A percentile compares a stretch with the other conserved stretches of the same genome.
phyloP scores from a whole-genome alignment of 192 early-diverging fungal species.

The Coemansia sp. region DNA sequence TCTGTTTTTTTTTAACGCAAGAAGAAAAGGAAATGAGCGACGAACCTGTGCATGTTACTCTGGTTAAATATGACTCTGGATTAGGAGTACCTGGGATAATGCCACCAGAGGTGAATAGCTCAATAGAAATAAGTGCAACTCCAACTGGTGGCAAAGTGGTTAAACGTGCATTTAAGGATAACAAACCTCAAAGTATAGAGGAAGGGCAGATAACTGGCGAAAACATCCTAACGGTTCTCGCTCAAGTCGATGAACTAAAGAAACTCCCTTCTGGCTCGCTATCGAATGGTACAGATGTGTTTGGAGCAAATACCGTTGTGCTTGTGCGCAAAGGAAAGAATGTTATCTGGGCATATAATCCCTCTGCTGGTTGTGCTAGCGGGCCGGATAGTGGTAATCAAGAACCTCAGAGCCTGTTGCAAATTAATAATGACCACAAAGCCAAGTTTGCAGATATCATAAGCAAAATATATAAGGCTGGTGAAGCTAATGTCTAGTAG shows the following conservation, averaged over 20 bases:
- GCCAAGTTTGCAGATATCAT: conserved; percentile 25
- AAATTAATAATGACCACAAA: conserved; percentile 15
- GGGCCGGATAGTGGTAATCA: conserved; percentile 20
- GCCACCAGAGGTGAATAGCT: conserved; percentile 29
- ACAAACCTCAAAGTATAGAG: conserved; percentile 14
- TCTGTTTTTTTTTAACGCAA: not conserved
- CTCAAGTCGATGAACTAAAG: conserved; percentile 19
- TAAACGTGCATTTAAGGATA: conserved; percentile 22
- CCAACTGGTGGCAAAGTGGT: conserved; percentile 22
- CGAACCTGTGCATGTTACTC: conserved; percentile 24
- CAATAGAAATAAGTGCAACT: conserved; percentile 24
- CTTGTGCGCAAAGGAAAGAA: conserved; percentile 28
- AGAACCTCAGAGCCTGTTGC: not conserved
- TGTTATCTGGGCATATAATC: conserved; percentile 36
- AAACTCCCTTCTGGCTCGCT: conserved; percentile 7
- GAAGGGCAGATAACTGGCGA: conserved; percentile 16
- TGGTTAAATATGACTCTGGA: conserved; percentile 39
- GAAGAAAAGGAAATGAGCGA: conserved; percentile 12
- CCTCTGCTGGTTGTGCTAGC: conserved; percentile 20
- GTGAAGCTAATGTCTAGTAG: conserved; percentile 8
- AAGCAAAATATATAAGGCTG: conserved; percentile 8
- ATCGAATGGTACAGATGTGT: conserved; percentile 32
- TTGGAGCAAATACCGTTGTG: conserved; percentile 43
- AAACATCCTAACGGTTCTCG: conserved; percentile 8
- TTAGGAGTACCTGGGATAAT: conserved; percentile 42